These are phyloP conservation scores for Lactarius vividus DNA, from an alignment of 768 basidiomycete species.

Conservation along the genomic window DNA sequence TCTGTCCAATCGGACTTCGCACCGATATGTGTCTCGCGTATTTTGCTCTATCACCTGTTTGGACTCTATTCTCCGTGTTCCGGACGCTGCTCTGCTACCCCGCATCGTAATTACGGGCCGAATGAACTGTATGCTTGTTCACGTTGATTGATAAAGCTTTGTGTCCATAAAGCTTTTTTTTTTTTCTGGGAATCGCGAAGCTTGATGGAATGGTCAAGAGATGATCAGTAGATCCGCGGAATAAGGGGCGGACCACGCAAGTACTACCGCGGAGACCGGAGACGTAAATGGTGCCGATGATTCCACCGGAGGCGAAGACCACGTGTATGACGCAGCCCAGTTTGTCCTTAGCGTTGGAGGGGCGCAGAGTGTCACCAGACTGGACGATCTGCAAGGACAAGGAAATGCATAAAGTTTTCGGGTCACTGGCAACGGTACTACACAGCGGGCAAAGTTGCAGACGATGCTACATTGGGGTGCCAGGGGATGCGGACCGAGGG, in stretches of 20 bases:
- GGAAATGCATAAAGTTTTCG: neutral
- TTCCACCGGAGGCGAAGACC: neutral
- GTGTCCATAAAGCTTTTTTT: neutral
- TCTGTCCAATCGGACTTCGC: constrained; percentile 2
- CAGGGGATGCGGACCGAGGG: constrained; percentile 11
- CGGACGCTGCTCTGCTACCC: constrained; percentile 9
- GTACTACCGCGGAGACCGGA: neutral
- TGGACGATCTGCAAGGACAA: neutral
- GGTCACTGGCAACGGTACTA: neutral
- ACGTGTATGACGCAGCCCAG: neutral
- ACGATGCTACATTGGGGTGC: neutral
- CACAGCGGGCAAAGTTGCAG: neutral
- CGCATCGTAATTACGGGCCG: constrained; percentile 9
- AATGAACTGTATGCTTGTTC: constrained; percentile 6
- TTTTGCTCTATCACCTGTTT: neutral
- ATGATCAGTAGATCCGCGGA: constrained; percentile 16
- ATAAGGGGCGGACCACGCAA: neutral
- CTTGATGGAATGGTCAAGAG: neutral
- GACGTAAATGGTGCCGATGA: neutral
- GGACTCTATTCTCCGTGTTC: neutral
- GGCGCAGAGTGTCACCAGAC: neutral
- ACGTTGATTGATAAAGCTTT: constrained; percentile 2
- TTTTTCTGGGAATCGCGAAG: neutral
- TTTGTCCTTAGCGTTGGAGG: neutral
- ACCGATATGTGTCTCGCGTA: neutral